phyloP scores from a whole-genome alignment of 2,329 filamentous ascomycete species.

The Biscogniauxia mediterranea region DNA sequence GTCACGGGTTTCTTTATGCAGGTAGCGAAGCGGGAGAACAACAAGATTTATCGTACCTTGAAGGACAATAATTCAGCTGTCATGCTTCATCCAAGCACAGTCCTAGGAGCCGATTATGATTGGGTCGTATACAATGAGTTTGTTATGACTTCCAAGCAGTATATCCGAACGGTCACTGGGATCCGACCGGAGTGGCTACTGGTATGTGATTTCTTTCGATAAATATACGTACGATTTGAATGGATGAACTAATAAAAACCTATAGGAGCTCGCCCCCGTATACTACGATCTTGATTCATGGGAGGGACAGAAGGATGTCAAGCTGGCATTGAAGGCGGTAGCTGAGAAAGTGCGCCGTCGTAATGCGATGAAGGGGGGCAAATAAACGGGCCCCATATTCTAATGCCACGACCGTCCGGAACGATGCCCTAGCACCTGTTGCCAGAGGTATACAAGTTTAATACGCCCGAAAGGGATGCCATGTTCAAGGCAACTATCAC shows the following conservation, averaged over 20 bases:
- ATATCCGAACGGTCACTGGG: slow-evolving; percentile 89
- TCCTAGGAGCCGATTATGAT: slow-evolving; percentile 82
- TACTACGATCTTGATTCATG: slow-evolving; percentile 90
- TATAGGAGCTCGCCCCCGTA: slow-evolving; percentile 82
- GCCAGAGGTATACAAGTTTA: not conserved
- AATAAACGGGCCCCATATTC: slow-evolving; percentile 13
- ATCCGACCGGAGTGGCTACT: slow-evolving; percentile 93
- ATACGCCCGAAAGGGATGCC: not conserved
- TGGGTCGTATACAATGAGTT: slow-evolving; percentile 99
- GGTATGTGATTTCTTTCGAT: slow-evolving; percentile 48
- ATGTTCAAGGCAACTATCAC: not conserved
- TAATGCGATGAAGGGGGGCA: slow-evolving; percentile 53
- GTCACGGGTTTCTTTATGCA: slow-evolving; percentile 99
- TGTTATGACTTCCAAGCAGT: slow-evolving; percentile 96
- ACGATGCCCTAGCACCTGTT: too few species aligned
- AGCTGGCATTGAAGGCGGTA: slow-evolving; percentile 59
- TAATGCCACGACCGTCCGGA: too few species aligned
- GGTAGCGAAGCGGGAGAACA: slow-evolving; percentile 88
- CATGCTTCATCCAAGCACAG: slow-evolving; percentile 88
- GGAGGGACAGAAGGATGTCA: slow-evolving; percentile 77
- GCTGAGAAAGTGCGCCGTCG: slow-evolving; percentile 60
- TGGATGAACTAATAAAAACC: slow-evolving; percentile 31
- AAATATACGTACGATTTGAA: not conserved
- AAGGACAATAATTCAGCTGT: slow-evolving; percentile 97
- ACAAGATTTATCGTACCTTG: slow-evolving; percentile 90